Evolutionary conservation across 108 stramenopile genomes (phyloP).

Genomic region (Schizochytrium sp.): DNA sequence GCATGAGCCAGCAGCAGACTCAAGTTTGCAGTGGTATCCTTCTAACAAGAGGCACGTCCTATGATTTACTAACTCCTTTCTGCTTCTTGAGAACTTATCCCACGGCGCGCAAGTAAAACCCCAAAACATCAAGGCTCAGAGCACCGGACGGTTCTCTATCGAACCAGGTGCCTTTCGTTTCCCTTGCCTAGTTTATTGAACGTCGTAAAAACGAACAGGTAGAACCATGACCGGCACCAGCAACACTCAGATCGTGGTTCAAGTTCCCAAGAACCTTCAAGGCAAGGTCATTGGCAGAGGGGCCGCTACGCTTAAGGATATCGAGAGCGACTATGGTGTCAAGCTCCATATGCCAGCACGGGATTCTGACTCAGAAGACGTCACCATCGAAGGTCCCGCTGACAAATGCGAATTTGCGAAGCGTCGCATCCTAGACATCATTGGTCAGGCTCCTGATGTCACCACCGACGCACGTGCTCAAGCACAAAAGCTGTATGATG

Average conservation of each 20-base stretch:
- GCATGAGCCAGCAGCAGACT: too few relatives aligned
- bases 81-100: too few relatives aligned
- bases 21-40: too few relatives aligned
- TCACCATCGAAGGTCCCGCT: conserved; percentile 25
- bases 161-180: too few relatives aligned
- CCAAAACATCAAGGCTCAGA: too few relatives aligned
- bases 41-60: too few relatives aligned
- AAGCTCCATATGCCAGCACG: conserved; percentile 35
- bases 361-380: conserved; percentile 30
- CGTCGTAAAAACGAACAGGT: neutral
- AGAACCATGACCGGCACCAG: neutral
- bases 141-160: too few relatives aligned
- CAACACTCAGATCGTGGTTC: conserved; percentile 5
- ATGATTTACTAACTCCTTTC: too few relatives aligned
- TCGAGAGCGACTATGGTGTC: conserved; percentile 59
- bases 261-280: conserved; percentile 50
- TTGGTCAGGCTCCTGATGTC: conserved; percentile 9
- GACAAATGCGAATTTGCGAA: conserved; percentile 28
- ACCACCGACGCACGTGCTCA: conserved; percentile 12
- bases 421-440: conserved; percentile 35
- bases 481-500: conserved; percentile 57
- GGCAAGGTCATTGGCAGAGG: conserved; percentile 40
- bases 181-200: too few relatives aligned
- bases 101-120: too few relatives aligned
- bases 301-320: conserved; percentile 29